Percentiles rank a stretch among this genome's conserved stretches.
Conservation (phyloP, 176 grass and related monocot genomes). For the Juncus inflexus region DNA sequence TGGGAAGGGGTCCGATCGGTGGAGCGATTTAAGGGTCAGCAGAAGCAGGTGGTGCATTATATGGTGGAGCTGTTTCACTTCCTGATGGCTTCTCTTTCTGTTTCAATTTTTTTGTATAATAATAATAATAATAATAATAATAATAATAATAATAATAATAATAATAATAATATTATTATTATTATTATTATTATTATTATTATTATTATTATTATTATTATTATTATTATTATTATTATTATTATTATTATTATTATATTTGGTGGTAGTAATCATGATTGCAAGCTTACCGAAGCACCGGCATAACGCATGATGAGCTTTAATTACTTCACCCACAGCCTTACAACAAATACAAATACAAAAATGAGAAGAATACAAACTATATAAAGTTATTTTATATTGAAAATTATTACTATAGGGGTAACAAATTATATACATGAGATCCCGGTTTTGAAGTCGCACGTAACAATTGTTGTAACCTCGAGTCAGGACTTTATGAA, state of each 20-base stretch:
- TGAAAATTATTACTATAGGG: neutral
- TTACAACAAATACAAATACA: slow-evolving; percentile 29
- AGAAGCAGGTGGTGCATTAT: slow-evolving; percentile 29
- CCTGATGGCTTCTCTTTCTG: slow-evolving; percentile 3
- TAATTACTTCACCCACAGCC: slow-evolving; percentile 63
- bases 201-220: too few relatives aligned
- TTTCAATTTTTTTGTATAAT: neutral
- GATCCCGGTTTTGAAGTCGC: slow-evolving; percentile 57
- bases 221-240: too few relatives aligned
- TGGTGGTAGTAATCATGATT: too few relatives aligned
- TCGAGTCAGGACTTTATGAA: slow-evolving; percentile 61
- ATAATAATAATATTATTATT: neutral
- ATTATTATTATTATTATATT: too few relatives aligned
- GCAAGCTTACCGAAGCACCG: slow-evolving; percentile 47
- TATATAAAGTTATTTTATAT: neutral
- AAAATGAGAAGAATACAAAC: too few relatives aligned
- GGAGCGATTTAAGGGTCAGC: slow-evolving; percentile 31
- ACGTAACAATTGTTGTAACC: slow-evolving; percentile 66
- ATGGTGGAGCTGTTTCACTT: slow-evolving; percentile 32
- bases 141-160: neutral
- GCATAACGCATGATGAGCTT: slow-evolving; percentile 67
- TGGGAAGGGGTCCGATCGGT: slow-evolving; percentile 12
- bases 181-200: too few relatives aligned
- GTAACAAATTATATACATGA: slow-evolving; percentile 32
- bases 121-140: neutral